These are phyloP conservation scores for Backusella westeae DNA, from an alignment of 192 early-diverging fungal species.

Conservation along the genomic window DNA sequence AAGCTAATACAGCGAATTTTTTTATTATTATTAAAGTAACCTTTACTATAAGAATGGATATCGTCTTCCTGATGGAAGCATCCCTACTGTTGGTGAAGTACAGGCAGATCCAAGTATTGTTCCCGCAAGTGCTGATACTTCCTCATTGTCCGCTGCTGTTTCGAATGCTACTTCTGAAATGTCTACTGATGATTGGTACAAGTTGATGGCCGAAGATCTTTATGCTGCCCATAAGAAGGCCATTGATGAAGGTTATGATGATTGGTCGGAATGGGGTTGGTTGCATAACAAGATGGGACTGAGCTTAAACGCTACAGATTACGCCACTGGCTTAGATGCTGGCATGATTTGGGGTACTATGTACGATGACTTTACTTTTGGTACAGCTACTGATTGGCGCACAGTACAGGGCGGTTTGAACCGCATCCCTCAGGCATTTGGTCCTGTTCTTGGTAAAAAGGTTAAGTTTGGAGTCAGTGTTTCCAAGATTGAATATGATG, in stretches of 20 bases:
- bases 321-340: background rate
- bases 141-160: background rate
- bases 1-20: background rate
- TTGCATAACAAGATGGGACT: constrained; percentile 20
- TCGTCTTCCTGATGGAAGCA: constrained; percentile 18
- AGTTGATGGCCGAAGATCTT: constrained; percentile 15
- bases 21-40: background rate
- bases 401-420: constrained; percentile 30
- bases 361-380: constrained; percentile 16
- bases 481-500: constrained; percentile 16
- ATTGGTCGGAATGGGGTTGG: constrained; percentile 15
- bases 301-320: constrained; percentile 14
- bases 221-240: constrained; percentile 14
- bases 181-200: constrained; percentile 4
- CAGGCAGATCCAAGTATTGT: background rate
- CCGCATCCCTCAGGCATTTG: constrained; percentile 33
- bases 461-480: constrained; percentile 23
- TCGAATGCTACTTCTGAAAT: background rate
- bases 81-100: constrained; percentile 13
- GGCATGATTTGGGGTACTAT: background rate
- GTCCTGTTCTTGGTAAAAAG: constrained; percentile 14
- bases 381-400: constrained; percentile 10
- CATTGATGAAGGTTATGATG: constrained; percentile 15
- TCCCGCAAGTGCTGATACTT: background rate
- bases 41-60: constrained; percentile 12